Base-by-base conservation (phyloP, 306 rosid species). In the Amphicarpaea edgeworthii region DNA sequence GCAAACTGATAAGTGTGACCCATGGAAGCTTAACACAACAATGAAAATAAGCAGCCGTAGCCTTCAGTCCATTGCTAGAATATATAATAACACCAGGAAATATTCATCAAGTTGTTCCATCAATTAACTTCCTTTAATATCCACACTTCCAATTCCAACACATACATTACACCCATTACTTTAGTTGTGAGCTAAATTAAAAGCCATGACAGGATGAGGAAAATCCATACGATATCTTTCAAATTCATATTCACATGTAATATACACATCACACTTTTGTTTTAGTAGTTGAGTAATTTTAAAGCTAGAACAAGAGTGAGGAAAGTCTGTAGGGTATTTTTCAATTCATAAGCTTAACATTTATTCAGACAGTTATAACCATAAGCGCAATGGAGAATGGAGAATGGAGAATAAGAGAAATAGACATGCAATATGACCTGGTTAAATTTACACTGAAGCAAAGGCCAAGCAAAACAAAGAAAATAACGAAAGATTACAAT, bases 1-100 rank as follows among this genome's bases (percentile, higher is more conserved):
- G 76, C 68, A 71, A 63, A 63, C 60, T 26, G 46, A 40, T 64
- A 83, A 66, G 50, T 71, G 50, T 37, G 40, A 46, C 69, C 34
- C 17, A 70, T 67, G 63, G 65, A 71, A 43, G 45, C 30, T 34
- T 7, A 24, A 66, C 19, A 58, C 38, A 17, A 61, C 40, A 75
- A 66, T 57, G 15, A 23, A 12, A 61, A 37, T 30, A 64, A 24
- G 16, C n/a, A 67, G 26, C 3, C n/a, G n/a, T n/a, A n/a, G n/a
- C 60, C 72, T 49, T 21, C 80, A 78, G 51, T 49, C 70, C 65
- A 26, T 49, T 64, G 32, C 23, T 45, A 30, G 43, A 58, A 34
- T 50, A 45, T 46, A 45, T 46, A 30, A 74, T 16, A 81, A 24
- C 19, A 66, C 57, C 19, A 67, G 58, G 37, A 66, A 43, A 24